These are phyloP conservation scores for Prillingera fragicola DNA, from an alignment of 1,284 basidiomycete species.

Conservation along the genomic window DNA sequence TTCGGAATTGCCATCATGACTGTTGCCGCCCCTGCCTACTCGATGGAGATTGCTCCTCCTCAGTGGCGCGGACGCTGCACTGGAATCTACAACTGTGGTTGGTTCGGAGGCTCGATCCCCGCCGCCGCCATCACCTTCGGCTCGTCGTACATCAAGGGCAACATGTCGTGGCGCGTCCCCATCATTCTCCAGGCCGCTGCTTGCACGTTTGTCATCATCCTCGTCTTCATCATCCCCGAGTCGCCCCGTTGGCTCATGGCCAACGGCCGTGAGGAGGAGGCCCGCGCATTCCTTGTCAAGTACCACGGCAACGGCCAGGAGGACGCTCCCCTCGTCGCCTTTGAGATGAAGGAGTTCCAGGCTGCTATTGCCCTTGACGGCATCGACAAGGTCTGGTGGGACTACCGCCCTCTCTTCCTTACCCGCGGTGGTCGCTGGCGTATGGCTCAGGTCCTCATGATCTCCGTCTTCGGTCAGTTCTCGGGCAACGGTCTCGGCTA, in stretches of 20 bases:
- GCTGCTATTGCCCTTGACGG: slow-evolving; percentile 55
- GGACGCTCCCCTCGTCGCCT: slow-evolving; percentile 46
- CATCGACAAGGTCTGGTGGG: slow-evolving; percentile 60
- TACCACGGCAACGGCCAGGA: slow-evolving; percentile 33
- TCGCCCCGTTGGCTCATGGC: slow-evolving; percentile 43
- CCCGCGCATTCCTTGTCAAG: slow-evolving; percentile 26
- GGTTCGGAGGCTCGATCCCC: slow-evolving; percentile 31
- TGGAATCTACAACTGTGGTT: slow-evolving; percentile 48
- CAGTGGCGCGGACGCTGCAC: slow-evolving; percentile 61
- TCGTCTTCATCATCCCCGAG: slow-evolving; percentile 21
- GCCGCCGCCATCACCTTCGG: slow-evolving; percentile 42
- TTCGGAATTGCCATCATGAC: slow-evolving; percentile 46
- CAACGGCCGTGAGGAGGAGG: slow-evolving; percentile 29
- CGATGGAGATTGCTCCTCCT: slow-evolving; percentile 56
- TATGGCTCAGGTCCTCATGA: slow-evolving; percentile 39
- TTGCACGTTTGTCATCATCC: slow-evolving; percentile 3
- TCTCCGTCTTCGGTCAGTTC: slow-evolving; percentile 51
- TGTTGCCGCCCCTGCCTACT: slow-evolving; percentile 53
- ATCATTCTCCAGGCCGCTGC: slow-evolving; percentile 26
- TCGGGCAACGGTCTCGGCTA: slow-evolving; percentile 52
- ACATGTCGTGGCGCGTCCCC: slow-evolving; percentile 29
- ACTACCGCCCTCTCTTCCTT: slow-evolving; percentile 35
- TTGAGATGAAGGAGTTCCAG: slow-evolving; percentile 59
- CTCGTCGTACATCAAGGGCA: slow-evolving; percentile 22
- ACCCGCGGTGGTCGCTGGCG: slow-evolving; percentile 32